Conservation (phyloP, 148 eudicot species). For the Arbutus unedo region DNA sequence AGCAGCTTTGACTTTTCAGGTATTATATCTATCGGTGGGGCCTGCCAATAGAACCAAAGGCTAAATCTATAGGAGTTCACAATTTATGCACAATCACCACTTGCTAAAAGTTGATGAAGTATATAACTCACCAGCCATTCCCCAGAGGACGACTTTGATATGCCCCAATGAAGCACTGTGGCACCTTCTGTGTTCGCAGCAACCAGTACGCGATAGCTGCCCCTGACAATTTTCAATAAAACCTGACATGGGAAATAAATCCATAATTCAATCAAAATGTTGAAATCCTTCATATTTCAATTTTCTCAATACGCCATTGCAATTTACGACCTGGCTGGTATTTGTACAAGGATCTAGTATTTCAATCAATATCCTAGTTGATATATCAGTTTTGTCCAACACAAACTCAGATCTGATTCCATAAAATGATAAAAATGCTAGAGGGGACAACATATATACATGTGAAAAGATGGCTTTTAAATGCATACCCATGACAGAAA, state of each 20-base stretch:
- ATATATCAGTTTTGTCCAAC: not conserved
- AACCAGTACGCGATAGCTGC: not conserved
- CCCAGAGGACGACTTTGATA: conserved; percentile 5
- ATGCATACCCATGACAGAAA: not conserved
- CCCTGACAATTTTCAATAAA: not conserved
- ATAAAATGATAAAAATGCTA: not conserved
- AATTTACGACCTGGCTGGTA: not conserved
- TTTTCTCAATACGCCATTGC: not conserved
- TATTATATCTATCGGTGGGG: conserved; percentile 11
- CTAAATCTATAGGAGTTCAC: not conserved
- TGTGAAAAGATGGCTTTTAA: not conserved
- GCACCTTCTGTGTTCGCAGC: conserved; percentile 14
- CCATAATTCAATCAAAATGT: not conserved
- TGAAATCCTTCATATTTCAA: not conserved
- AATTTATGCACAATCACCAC: not conserved
- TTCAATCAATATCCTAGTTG: not conserved
- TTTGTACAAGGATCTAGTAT: not conserved
- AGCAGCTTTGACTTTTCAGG: conserved; percentile 19
- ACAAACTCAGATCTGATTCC: not conserved
- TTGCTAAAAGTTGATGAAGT: not conserved
- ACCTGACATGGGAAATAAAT: not conserved
- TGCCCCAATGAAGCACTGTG: conserved; percentile 14
- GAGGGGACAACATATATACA: not conserved
- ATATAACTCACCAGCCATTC: conserved; percentile 10
- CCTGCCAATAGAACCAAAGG: conserved; percentile 4